Base-by-base conservation (phyloP, 164 flowering plant genomes). In the Aristolochia contorta region DNA sequence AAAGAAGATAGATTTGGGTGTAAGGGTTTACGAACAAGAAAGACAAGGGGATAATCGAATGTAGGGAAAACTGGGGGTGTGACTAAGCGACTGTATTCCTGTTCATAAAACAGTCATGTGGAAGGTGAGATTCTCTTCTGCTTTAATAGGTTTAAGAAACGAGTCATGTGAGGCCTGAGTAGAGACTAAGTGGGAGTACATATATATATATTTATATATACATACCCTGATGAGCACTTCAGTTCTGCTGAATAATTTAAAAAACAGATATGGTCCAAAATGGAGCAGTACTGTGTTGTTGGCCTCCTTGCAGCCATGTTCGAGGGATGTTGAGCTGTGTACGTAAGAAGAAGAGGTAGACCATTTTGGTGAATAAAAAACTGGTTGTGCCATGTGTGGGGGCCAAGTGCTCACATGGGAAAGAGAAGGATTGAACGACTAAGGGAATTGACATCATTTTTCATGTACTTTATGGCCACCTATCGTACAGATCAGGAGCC, bases 381-480 rank as follows among this genome's bases (percentile, higher is more conserved):
- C 13, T 50, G 43, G 51, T 2, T 32, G 56, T 30, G 24, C 48
- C 64, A 61, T 61, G 64, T 60, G 63, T 61, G 56, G 56, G 48
- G 53, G 53, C 20, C 21, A 25, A 50, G 30, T 33, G 30, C 47
- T 27, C 64, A 61, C 64, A 61, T 61, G 64, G 56, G 64, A 16
- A 22, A 6, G 16, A 53, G 18, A 53, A 37, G 12, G 43, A 5
- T 2, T 27, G 3, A 5, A 27, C 5, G 43, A 37, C 10, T 10
- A 37, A 27, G 30, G 30, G 30, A 27, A 37, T 37, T 37, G 43
- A 37, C 5, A 37, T 37, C 43, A 37, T 37, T 37, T 37, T 37
- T 37, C 7, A 7, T 37, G 43, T 37, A 37, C 3, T 37, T 37
- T 37, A 37, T 37, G 12, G 43, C 43, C 43, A 37, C 43, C 43